Evolutionary conservation across 305 asterid species (phyloP), one percentile per base, ranked within the genome.

Genomic region (Andrographis paniculata): DNA sequence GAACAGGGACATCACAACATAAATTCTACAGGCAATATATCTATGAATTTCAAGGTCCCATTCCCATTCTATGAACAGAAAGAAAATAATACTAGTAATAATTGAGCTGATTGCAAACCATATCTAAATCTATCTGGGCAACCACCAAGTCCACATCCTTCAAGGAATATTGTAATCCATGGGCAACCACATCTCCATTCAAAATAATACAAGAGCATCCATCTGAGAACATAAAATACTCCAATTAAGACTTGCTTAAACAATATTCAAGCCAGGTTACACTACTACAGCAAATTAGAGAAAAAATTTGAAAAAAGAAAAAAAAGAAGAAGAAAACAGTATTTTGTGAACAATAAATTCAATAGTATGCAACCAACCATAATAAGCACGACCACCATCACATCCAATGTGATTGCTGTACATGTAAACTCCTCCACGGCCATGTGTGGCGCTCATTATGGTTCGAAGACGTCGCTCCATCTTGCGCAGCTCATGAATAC

Each of bases 391-490:
- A 44, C 95, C 77, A 22, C 99, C 99, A 62, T 91, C 95, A 56
- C 99, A 91, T 67, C 99, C 96, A 64, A 87, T 95, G 35, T 80
- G 99, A 75, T 86, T 91, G 62, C 94, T 80, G 53, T 91, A 91
- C 95, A 91, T 70, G 70, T 91, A 86, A 56, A 91, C 95, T 58
- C 95, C 99, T 61, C 99, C 99, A 59, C 96, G 96, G 44, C 87
- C 79, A 76, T 83, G 83, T 39, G 96, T 91, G 44, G 99, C 96
- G 56, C 94, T 84, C 46, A 83, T 79, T 62, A 86, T 73, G 50
- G 99, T 81, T 70, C 93, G 94, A 44, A 86, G 80, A 50, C 94
- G 89, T 48, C 83, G 46, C 70, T 91, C 96, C 49, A 86, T 94
- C 70, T 91, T 91, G 51, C 96, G 72, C 63, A 87, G 62, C 53